These are phyloP conservation scores for Chalara sp. DNA, from an alignment of 2,329 filamentous ascomycete genomes.

Conservation along the genomic window DNA sequence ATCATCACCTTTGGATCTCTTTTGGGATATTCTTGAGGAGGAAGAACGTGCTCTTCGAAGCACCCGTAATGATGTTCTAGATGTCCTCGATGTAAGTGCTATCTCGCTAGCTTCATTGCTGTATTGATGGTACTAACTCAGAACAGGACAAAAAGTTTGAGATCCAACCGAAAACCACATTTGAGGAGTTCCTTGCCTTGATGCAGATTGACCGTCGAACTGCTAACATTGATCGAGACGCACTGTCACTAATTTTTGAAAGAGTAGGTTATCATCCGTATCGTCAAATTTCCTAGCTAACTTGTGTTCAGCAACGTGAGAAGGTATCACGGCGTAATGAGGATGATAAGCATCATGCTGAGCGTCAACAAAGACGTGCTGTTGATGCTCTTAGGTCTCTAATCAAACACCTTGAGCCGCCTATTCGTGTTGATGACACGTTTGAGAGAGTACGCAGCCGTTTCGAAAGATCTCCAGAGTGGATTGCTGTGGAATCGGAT, in stretches of 20 bases:
- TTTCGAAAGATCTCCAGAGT: constrained; percentile 77
- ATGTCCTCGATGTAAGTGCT: constrained; percentile 73
- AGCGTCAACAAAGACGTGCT: constrained; percentile 78
- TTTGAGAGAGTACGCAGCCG: constrained; percentile 83
- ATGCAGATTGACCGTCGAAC: constrained; percentile 84
- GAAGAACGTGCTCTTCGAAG: constrained; percentile 82
- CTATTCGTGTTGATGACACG: constrained; percentile 68
- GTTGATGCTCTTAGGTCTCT: constrained; percentile 77
- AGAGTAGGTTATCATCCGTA: constrained; percentile 44
- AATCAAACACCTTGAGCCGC: constrained; percentile 86
- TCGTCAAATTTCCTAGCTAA: constrained; percentile 18
- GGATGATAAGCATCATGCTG: constrained; percentile 73
- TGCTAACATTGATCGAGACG: constrained; percentile 77
- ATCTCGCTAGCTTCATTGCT: neutral
- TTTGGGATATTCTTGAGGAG: constrained; percentile 93
- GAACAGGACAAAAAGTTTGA: constrained; percentile 82
- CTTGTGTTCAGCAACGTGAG: constrained; percentile 59
- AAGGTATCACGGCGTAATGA: constrained; percentile 78
- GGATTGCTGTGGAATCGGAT: constrained; percentile 73
- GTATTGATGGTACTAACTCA: constrained; percentile 30
- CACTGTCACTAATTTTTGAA: constrained; percentile 75
- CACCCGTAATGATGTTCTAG: constrained; percentile 75
- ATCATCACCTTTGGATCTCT: constrained; percentile 82
- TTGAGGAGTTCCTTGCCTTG: constrained; percentile 79
- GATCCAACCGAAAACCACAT: constrained; percentile 75